Percentiles rank a stretch among this genome's conserved stretches.
Conservation (phyloP, 257 asterid species). For the Nicotiana knightiana region DNA sequence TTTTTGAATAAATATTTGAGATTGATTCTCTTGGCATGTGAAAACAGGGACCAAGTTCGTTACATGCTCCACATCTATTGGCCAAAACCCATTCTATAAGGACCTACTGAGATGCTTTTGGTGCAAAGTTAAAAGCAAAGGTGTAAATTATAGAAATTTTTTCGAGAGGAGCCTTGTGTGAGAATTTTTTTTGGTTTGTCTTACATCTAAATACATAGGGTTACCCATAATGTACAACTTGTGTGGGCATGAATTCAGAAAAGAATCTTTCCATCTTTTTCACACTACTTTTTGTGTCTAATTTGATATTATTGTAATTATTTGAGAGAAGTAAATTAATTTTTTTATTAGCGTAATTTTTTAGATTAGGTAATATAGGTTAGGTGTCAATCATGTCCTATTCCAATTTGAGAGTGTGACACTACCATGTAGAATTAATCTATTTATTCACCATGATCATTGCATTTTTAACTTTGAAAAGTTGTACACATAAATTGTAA, state of each 20-base stretch:
- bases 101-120: not conserved
- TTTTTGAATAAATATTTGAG: not conserved
- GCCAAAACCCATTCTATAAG: not conserved
- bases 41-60: not conserved
- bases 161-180: not conserved
- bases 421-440: no score
- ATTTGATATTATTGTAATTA: not conserved
- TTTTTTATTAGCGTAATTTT: not conserved
- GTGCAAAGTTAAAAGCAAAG: not conserved
- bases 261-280: no score
- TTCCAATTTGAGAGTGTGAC: no score
- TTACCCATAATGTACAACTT: not conserved
- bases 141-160: not conserved
- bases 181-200: not conserved
- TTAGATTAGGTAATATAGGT: not conserved
- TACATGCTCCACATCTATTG: not conserved
- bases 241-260: not conserved
- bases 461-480: not conserved
- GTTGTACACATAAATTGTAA: no score
- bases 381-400: no score
- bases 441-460: not conserved
- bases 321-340: not conserved
- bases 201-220: not conserved
- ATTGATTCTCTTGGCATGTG: not conserved
- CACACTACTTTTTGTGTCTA: not conserved